phyloP scores from a whole-genome alignment of 257 asterid genomes.

The Nicotiana attenuata region DNA sequence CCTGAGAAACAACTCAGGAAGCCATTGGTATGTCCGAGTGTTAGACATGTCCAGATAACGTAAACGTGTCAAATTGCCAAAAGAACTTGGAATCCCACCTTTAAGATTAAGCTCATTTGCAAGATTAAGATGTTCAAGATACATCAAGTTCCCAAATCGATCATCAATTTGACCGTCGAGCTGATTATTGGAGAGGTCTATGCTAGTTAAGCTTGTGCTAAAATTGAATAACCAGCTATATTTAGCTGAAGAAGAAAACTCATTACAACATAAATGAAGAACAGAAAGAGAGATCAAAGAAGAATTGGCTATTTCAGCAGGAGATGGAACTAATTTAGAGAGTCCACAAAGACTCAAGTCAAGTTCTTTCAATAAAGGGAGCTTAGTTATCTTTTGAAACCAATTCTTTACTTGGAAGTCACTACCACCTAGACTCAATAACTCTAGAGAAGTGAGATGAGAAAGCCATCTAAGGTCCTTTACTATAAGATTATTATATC shows the following conservation, averaged over 20 bases:
- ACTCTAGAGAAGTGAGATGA: background rate
- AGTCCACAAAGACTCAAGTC: background rate
- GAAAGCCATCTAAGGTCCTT: background rate
- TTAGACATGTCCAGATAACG: background rate
- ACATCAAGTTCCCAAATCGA: background rate
- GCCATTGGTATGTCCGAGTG: slow-evolving; percentile 1
- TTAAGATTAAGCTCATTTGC: background rate
- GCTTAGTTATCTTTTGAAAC: background rate
- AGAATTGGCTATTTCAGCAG: slow-evolving; percentile 1
- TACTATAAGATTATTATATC: background rate
- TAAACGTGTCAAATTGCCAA: slow-evolving; percentile 11
- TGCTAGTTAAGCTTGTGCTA: background rate
- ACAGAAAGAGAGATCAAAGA: slow-evolving; percentile 11
- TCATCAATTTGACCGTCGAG: background rate
- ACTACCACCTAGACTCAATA: background rate
- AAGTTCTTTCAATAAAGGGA: background rate
- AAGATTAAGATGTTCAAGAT: slow-evolving; percentile 4
- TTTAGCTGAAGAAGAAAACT: slow-evolving; percentile 1
- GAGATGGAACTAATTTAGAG: background rate
- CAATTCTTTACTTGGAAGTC: background rate
- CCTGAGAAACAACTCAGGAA: slow-evolving; percentile 2
- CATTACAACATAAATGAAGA: background rate
- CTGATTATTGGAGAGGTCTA: background rate
- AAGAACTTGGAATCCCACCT: background rate
- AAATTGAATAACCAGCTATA: slow-evolving; percentile 19